Percentiles rank a stretch among this genome's conserved stretches.
These are phyloP conservation scores for Daedalea quercina DNA, from an alignment of 768 basidiomycete genomes.

Conservation along the genomic window DNA sequence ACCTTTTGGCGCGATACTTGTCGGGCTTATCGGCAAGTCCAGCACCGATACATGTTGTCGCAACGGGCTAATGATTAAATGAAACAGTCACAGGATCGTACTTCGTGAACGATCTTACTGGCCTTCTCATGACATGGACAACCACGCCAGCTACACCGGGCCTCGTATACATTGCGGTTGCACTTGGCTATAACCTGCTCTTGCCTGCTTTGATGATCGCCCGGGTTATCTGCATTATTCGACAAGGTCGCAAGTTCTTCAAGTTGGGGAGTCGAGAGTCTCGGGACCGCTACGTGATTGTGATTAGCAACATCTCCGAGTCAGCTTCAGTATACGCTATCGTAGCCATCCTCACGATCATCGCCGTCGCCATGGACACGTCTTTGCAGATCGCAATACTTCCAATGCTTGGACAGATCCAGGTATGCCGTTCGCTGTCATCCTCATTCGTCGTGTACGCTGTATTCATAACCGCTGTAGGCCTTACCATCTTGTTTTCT, in stretches of 20 bases:
- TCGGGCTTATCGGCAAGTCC: constrained; percentile 6
- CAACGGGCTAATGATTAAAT: neutral
- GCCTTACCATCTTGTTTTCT: too few relatives aligned
- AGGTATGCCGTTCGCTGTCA: constrained; percentile 9
- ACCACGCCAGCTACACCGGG: constrained; percentile 6
- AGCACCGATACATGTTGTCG: neutral
- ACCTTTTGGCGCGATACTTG: constrained; percentile 1
- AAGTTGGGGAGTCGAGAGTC: constrained; percentile 10
- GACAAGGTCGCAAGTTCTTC: neutral
- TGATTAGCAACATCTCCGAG: constrained; percentile 17
- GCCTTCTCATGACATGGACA: constrained; percentile 13
- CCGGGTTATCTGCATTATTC: constrained; percentile 9
- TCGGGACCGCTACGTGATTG: neutral
- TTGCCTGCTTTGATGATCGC: constrained; percentile 15
- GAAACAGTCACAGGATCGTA: constrained; percentile 6
- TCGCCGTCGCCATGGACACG: constrained; percentile 13
- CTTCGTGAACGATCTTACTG: constrained; percentile 6
- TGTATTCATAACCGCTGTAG: too few relatives aligned
- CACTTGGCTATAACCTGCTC: constrained; percentile 13
- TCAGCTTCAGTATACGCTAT: constrained; percentile 17
- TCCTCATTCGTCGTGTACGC: too few relatives aligned
- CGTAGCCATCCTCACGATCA: constrained; percentile 11
- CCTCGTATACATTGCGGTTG: constrained; percentile 16
- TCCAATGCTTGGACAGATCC: constrained; percentile 20
- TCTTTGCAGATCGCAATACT: constrained; percentile 17